Evolutionary conservation across 2,329 filamentous ascomycete genomes (phyloP).

Genomic region (Paecilomyces fulvus): DNA sequence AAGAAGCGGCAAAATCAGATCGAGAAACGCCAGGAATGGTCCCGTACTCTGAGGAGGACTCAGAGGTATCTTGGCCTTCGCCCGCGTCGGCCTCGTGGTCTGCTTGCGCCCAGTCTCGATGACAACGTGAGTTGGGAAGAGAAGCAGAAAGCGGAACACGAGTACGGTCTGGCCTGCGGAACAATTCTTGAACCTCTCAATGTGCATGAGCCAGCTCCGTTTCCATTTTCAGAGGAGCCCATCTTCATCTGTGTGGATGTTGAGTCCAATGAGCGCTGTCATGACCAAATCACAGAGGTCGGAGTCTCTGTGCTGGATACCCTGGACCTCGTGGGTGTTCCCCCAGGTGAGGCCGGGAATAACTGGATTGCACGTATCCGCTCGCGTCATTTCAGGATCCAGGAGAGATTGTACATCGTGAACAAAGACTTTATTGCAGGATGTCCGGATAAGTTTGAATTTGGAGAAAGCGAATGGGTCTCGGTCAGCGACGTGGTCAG

Average conservation of each 20-base stretch:
- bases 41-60: conserved; percentile 51
- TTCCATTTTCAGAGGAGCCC: conserved; percentile 44
- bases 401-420: conserved; percentile 55
- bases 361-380: conserved; percentile 62
- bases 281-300: conserved; percentile 68
- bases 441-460: conserved; percentile 71
- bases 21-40: conserved; percentile 44
- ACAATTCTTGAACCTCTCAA: conserved; percentile 31
- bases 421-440: conserved; percentile 65
- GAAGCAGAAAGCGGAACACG: conserved; percentile 12
- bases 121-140: conserved; percentile 15
- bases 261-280: conserved; percentile 66
- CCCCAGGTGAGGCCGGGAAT: conserved; percentile 53
- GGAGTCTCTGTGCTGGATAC: conserved; percentile 78
- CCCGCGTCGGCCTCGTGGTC: conserved; percentile 18
- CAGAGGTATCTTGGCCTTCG: conserved; percentile 66
- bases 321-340: conserved; percentile 42
- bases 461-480: conserved; percentile 50
- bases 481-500: conserved; percentile 35
- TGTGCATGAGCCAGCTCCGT: conserved; percentile 38
- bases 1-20: conserved; percentile 44
- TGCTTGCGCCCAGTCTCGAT: conserved; percentile 7
- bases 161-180: conserved; percentile 16
- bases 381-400: conserved; percentile 67
- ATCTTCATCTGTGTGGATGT: conserved; percentile 75